A percentile compares a stretch with the other conserved stretches of the same genome.
These are phyloP conservation scores for Biscutella laevigata DNA, from an alignment of 441 rosid genomes.

Conservation along the genomic window DNA sequence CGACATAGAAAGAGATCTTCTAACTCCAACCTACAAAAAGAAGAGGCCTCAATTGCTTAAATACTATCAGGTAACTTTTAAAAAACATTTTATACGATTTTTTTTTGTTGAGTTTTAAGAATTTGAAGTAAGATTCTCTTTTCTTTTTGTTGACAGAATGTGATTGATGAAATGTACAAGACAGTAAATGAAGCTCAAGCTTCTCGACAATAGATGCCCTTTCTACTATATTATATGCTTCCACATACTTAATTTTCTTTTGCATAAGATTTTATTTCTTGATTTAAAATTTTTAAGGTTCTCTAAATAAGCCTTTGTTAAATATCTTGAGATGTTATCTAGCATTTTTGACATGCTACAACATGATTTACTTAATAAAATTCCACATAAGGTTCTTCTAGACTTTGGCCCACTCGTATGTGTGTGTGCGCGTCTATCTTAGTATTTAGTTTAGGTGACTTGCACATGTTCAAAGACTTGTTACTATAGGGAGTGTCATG, in stretches of 20 bases:
- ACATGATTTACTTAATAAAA: background rate
- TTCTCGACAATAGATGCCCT: conserved; percentile 11
- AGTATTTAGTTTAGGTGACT: too few species aligned
- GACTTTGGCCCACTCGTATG: too few species aligned
- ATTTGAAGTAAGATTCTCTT: background rate
- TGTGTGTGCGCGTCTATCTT: too few species aligned
- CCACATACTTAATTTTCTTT: background rate
- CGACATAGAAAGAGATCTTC: conserved; percentile 79
- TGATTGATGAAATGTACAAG: conserved; percentile 69
- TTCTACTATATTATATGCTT: background rate
- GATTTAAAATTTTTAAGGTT: background rate
- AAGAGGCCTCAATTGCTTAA: conserved; percentile 88
- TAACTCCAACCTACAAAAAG: conserved; percentile 91
- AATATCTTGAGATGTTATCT: conserved; percentile 8
- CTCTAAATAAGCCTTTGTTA: conserved; percentile 8
- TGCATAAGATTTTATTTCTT: background rate
- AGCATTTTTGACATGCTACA: conserved; percentile 5
- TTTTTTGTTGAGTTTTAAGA: background rate
- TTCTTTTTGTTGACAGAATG: conserved; percentile 31
- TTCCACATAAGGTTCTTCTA: background rate
- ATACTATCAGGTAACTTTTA: conserved; percentile 57
- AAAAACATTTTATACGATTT: background rate
- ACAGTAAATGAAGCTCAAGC: conserved; percentile 36
- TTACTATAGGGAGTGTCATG: too few species aligned
- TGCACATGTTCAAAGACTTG: too few species aligned